Evolutionary conservation across 352 stramenopile genomes (phyloP), one percentile per base, ranked within the genome.

Genomic region (Globisporangium alternatum): DNA sequence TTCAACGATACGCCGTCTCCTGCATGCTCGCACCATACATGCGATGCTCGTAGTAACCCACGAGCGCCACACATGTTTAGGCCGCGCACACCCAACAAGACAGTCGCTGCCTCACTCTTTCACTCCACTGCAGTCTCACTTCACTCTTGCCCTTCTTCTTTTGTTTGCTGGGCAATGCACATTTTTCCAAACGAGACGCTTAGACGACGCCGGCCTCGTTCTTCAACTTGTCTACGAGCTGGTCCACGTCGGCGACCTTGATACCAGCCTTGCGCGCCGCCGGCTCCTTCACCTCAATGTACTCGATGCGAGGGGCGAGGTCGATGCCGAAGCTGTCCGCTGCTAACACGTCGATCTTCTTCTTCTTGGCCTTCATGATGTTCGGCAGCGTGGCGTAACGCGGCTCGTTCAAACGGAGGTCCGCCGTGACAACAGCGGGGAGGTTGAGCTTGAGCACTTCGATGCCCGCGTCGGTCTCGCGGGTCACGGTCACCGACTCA

Each of bases 341-440:
- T 2, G 77, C 68, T 21, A 92, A 60, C 19, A 83, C 82, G 57
- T 95, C 89, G 53, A 97, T 95, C 66, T 91, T 91, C 74, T 97
- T 97, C 76, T 96, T 96, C 83, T 97, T 97, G 35, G 90, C 90
- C 85, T 99, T 99, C 97, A 99, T 99, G 72, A 99, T 99, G 81
- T 99, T 99, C 41, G 98, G 98, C 59, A 99, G 81, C 58, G 96
- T 99, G 19, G 98, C 96, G 80, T 99, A 99, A 15, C 98, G 94
- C 41, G 98, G 98, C 65, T 98, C 96, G 78, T 99, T 99, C 43
- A 99, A 86, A 37, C 98, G 93, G 56, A 99, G 77, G 76, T 99
- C 98, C 31, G 96, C 97, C 4, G 98, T 99, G 47, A 99, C 80
- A 8, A 99, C 97, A 6, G 97, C 96, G 5, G 98, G 98, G 39